A percentile compares a stretch with the other conserved stretches of the same genome.
phyloP scores from a whole-genome alignment of 108 stramenopile genomes.

The Fragilaria crotonensis region DNA sequence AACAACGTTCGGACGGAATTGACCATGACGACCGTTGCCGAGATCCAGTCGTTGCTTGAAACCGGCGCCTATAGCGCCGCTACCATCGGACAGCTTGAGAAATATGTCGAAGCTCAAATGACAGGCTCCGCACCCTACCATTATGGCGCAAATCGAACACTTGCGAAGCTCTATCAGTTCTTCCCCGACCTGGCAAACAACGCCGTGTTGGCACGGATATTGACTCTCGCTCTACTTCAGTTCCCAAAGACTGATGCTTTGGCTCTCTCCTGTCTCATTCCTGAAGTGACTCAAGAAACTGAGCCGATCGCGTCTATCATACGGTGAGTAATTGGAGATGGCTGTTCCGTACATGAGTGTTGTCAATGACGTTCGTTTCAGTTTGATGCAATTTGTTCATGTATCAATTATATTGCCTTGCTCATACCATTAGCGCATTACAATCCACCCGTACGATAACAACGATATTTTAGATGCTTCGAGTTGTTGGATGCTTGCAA shows the following conservation, averaged over 20 bases:
- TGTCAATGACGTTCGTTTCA: too few relatives aligned
- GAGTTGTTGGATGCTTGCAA: constrained; percentile 63
- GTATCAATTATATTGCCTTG: too few relatives aligned
- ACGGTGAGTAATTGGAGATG: constrained; percentile 15
- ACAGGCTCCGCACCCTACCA: constrained; percentile 56
- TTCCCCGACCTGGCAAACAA: constrained; percentile 34
- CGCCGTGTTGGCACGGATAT: constrained; percentile 29
- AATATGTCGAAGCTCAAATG: constrained; percentile 69
- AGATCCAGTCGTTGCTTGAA: constrained; percentile 18
- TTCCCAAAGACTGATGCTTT: constrained; percentile 61
- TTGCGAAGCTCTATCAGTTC: constrained; percentile 78
- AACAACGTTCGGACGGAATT: too few relatives aligned
- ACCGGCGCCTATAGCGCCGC: constrained; percentile 43
- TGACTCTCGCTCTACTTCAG: constrained; percentile 58
- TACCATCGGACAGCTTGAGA: constrained; percentile 50
- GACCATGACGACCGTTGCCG: too few relatives aligned
- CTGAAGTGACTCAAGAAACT: constrained; percentile 42
- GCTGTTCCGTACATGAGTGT: neutral
- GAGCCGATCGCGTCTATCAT: constrained; percentile 61
- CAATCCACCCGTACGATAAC: too few relatives aligned
- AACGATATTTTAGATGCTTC: constrained; percentile 40
- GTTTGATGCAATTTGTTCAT: too few relatives aligned
- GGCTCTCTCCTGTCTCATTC: constrained; percentile 65
- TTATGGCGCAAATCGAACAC: constrained; percentile 68
- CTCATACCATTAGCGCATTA: too few relatives aligned